Evolutionary conservation across 495 filamentous ascomycete species (phyloP), one percentile per base, ranked within the genome.

Genomic region (Apodospora peruviana): DNA sequence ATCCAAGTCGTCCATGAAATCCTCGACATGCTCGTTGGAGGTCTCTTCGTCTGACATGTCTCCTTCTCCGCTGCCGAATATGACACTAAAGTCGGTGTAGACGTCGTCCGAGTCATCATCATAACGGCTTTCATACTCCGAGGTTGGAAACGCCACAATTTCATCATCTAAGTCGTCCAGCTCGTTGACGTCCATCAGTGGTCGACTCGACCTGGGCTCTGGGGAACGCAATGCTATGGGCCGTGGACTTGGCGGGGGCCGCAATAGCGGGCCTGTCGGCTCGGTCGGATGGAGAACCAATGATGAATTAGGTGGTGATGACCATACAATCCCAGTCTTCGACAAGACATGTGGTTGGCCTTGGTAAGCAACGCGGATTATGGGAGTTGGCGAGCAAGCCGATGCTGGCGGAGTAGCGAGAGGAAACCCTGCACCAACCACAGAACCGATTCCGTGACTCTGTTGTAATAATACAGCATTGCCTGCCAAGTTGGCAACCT

Each of bases 11-110:
- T 67, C 64, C 49, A 64, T 52, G 25, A 61, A 64, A 41, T 64
- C 64, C 47, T 66, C 63, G 41, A 53, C 56, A 38, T 50, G 48
- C 18, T 65, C 60, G 16, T 18, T 55, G 9, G 34, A 18, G 14
- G 22, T 27, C 9, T 61, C 58, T 9, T 58, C 62, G 1, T 59
- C 60, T 10, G 43, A 43, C 18, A 23, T 27, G 1, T 54, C 58
- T 0, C 47, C 51, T 2, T 52, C 62, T 0, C 61, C 58, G 1
- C 61, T 55, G 0, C 70, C 72, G 48, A 76, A 76, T 2, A 76
- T 55, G 10, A 72, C 62, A 0, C 70, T 67, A 48, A 76, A 76
- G 46, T 76, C 72, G 0, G 71, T 69, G 39, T 76, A 76, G 12
- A 75, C 71, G 17, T 74, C 72, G 16, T 72, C 71, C 1, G 64